These are phyloP conservation scores for Leonotis leonurus DNA, from an alignment of 257 asterid genomes.

Conservation along the genomic window DNA sequence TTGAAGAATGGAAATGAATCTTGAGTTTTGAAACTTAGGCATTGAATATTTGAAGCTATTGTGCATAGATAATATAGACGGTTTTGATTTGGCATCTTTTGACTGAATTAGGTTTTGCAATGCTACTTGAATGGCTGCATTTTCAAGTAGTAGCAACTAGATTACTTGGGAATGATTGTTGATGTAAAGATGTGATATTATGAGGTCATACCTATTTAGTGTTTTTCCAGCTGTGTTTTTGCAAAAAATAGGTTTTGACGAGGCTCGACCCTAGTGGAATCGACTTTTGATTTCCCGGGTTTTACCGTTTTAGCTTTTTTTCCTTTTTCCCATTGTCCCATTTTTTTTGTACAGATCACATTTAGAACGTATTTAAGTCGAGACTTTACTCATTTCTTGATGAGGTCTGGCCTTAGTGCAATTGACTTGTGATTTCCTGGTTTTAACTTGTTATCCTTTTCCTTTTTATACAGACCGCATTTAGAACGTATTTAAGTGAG, in stretches of 20 bases:
- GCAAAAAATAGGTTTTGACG: too few relatives aligned
- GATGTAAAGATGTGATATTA: background rate
- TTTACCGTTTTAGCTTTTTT: too few relatives aligned
- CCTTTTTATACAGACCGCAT: too few relatives aligned
- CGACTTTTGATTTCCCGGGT: too few relatives aligned
- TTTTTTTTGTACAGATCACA: too few relatives aligned
- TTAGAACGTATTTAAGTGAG: background rate
- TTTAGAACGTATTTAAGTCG: background rate
- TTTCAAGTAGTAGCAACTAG: constrained; percentile 6
- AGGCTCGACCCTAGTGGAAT: too few relatives aligned
- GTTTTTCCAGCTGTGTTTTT: too few relatives aligned
- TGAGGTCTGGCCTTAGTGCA: too few relatives aligned
- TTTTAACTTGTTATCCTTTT: too few relatives aligned
- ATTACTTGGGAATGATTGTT: background rate
- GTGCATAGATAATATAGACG: too few relatives aligned
- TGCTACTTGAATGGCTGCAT: constrained; percentile 20
- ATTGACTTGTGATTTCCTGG: too few relatives aligned
- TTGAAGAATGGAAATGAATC: constrained; percentile 5
- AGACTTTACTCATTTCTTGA: background rate
- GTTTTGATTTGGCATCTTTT: background rate
- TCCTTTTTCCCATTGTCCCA: too few relatives aligned
- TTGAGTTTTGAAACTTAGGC: constrained; percentile 1
- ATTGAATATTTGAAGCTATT: background rate
- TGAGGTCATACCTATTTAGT: background rate
- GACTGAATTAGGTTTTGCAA: background rate